Percentiles rank a stretch among this genome's conserved stretches.
Conservation (phyloP, 2,329 filamentous ascomycete species). For the Xylariales sp. region DNA sequence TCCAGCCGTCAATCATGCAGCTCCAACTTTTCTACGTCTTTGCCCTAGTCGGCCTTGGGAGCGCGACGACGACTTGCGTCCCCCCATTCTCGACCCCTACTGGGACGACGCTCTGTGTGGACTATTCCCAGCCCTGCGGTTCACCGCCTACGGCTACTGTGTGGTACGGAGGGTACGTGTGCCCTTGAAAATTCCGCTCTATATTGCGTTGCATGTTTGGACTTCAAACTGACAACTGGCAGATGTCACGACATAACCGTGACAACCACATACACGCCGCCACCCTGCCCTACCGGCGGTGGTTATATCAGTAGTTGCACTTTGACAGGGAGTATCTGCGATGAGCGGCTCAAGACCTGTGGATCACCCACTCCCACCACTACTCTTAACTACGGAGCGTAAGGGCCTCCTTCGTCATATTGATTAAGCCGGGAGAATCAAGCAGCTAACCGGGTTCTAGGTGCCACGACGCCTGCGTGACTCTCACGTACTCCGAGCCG, state of each 20-base stretch:
- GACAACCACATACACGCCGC: slow-evolving; percentile 27
- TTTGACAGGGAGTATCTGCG: slow-evolving; percentile 42
- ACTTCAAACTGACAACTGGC: neutral
- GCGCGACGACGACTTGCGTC: slow-evolving; percentile 16
- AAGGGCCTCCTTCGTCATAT: slow-evolving; percentile 5
- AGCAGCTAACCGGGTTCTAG: slow-evolving; percentile 9
- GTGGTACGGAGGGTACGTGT: slow-evolving; percentile 37
- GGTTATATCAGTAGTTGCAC: slow-evolving; percentile 34
- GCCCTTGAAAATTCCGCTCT: neutral
- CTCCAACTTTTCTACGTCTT: slow-evolving; percentile 22
- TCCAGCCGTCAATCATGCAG: slow-evolving; percentile 28
- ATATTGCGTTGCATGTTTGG: neutral
- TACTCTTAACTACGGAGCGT: slow-evolving; percentile 35
- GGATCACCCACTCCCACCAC: slow-evolving; percentile 43
- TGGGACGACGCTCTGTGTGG: slow-evolving; percentile 41
- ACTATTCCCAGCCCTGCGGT: slow-evolving; percentile 42
- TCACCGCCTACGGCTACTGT: slow-evolving; percentile 41
- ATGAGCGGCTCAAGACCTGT: slow-evolving; percentile 43
- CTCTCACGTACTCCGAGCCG: slow-evolving; percentile 34
- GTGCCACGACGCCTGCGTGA: slow-evolving; percentile 34
- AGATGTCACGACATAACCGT: slow-evolving; percentile 36
- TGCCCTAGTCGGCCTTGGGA: slow-evolving; percentile 29
- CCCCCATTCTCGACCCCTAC: slow-evolving; percentile 4
- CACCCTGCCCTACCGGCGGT: slow-evolving; percentile 32
- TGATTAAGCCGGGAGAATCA: neutral